These are phyloP conservation scores for Clonostachys solani DNA, from an alignment of 2,329 filamentous ascomycete species.

Conservation along the genomic window DNA sequence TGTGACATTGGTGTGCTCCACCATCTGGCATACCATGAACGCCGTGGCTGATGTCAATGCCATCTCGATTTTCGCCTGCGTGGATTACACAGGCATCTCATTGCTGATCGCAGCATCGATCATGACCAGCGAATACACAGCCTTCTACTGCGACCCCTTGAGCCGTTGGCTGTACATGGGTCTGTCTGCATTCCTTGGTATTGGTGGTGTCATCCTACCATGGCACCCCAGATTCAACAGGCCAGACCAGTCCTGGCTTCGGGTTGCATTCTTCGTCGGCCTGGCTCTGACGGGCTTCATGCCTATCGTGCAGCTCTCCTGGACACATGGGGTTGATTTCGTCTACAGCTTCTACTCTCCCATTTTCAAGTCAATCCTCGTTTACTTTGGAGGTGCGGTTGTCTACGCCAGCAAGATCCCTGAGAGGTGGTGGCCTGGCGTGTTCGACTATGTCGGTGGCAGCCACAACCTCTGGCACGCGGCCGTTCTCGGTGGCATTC, in stretches of 20 bases:
- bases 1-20: conserved; percentile 92
- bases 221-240: conserved; percentile 97
- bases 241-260: conserved; percentile 85
- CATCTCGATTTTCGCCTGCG: conserved; percentile 93
- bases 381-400: conserved; percentile 80
- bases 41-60: conserved; percentile 85
- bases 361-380: conserved; percentile 77
- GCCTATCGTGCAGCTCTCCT: conserved; percentile 78
- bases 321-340: conserved; percentile 73
- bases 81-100: conserved; percentile 97
- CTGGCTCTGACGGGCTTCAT: conserved; percentile 86
- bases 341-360: conserved; percentile 87
- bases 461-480: conserved; percentile 98
- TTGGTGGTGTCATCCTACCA: conserved; percentile 85
- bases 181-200: conserved; percentile 73
- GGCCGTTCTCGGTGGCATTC: conserved; percentile 87
- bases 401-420: conserved; percentile 91
- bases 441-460: conserved; percentile 92
- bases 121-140: conserved; percentile 97
- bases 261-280: conserved; percentile 87
- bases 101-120: conserved; percentile 93
- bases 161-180: conserved; percentile 84
- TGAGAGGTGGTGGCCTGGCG: conserved; percentile 86
- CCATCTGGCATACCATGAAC: conserved; percentile 99
- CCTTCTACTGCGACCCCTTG: conserved; percentile 93